Conservation (phyloP, 805 yeast genomes). For the Lipomyces yamadae region DNA sequence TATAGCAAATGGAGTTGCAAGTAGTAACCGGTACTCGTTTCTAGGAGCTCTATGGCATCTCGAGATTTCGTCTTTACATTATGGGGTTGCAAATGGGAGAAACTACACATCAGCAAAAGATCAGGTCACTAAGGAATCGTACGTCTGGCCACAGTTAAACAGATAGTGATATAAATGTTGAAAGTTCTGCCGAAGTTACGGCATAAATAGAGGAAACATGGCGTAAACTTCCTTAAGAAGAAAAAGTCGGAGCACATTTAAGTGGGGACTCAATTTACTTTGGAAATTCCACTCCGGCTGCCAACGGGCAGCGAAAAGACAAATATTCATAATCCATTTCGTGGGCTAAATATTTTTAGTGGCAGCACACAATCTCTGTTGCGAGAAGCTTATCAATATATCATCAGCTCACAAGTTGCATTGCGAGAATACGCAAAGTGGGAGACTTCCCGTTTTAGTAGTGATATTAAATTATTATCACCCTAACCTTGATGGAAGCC, state of each 20-base stretch:
- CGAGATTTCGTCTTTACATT: not conserved
- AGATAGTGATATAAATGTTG: not conserved
- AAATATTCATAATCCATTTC: too few species aligned
- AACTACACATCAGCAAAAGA: not conserved
- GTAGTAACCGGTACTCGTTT: not conserved
- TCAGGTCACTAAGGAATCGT: not conserved
- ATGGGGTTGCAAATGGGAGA: not conserved
- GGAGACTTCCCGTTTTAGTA: too few species aligned
- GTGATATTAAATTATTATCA: too few species aligned
- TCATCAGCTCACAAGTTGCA: too few species aligned
- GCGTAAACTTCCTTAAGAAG: not conserved
- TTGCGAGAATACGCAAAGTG: too few species aligned
- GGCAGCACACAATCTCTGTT: too few species aligned
- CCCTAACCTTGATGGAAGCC: too few species aligned
- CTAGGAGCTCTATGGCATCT: not conserved
- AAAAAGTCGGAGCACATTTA: conserved; percentile 1
- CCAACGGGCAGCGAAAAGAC: not conserved
- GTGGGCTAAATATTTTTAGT: too few species aligned
- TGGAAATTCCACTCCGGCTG: not conserved
- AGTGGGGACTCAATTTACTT: not conserved
- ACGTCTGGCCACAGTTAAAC: not conserved
- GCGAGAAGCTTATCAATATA: too few species aligned
- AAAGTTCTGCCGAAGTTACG: not conserved
- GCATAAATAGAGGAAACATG: not conserved
- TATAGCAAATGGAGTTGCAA: not conserved